Evolutionary conservation across 352 stramenopile species (phyloP), one percentile per base, ranked within the genome.

Genomic region (Phytophthora ramorum): DNA sequence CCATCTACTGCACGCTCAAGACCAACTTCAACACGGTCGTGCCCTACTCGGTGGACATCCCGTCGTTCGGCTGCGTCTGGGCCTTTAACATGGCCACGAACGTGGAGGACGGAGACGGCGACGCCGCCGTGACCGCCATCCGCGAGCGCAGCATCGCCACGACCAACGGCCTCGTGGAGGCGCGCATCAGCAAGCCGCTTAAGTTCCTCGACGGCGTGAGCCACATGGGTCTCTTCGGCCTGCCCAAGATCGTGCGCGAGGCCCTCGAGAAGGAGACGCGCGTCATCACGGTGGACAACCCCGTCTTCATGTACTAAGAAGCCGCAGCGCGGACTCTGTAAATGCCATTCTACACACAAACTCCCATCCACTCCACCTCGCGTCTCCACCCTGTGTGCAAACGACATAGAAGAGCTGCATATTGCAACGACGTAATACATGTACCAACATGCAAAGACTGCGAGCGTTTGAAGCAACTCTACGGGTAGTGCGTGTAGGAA

Each of bases 261-360:
- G 74, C 84, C 20, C 73, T 98, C 47, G 85, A 85, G 55, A 78
- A 63, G 30, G 96, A 99, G 77, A 90, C 79, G 55, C 89, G 96
- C 63, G 86, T 98, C 63, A 98, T 99, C 80, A 99, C 96, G 22
- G 84, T 97, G 44, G 95, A 95, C 54, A 98, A 98, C 83, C 96
- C 96, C 43, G 85, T 99, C 49, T 99, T 98, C 80, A 98, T 99
- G 95, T 98, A 89, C 78, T 98, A 90, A 94, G 43, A 73, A 66
- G 53, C 48, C 37, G 49, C 24, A 13, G 48, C 37, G 66, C 54
- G 52, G 66, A 73, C 65, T 59, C 41, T 75, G 61, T 64, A 63
- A 69, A 70, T 66, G 61, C 59, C 60, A 69, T 59, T 66, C 38
- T 61, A 69, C 65, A 68, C 49, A 53, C 52, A 59, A 63, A 58